Evolutionary conservation across 2,329 filamentous ascomycete species (phyloP), one percentile per base, ranked within the genome.

Genomic region (Penicillium expansum): DNA sequence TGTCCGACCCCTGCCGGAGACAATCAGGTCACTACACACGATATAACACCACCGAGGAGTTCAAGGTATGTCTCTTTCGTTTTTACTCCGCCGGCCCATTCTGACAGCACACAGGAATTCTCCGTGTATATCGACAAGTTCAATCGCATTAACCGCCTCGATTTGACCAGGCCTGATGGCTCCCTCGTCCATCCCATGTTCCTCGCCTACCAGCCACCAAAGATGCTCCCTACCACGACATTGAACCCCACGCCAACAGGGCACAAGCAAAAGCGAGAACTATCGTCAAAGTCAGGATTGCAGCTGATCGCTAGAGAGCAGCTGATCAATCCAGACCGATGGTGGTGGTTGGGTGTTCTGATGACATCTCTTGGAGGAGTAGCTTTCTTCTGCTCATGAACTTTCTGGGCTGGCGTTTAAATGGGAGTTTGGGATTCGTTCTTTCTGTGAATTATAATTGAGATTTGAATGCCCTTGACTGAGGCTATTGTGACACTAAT

Each of bases 151-250:
- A 78, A 77, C 42, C 83, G 87, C 52, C 81, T 91, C 24, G 84
- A 89, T 62, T 79, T 91, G 44, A 86, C 79, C 71, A 72, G 81
- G 64, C 84, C 81, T 64, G 84, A 89, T 68, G 87, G 87, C 56
- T 74, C 83, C 1, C 86, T 85, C 11, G 76, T 89, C 74, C 82
- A 86, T 62, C 87, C 87, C 11, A 80, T 91, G 78, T 90, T 87
- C 71, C 79, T 88, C 44, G 82, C 81, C 61, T 84, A 81, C 68
- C 79, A 74, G 13, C 83, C 86, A 5, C 86, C 87, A 0, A 75
- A 86, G 67, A 90, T 90, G 86, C 81, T 90, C 6, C 87, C 87
- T 2, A 89, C 87, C 3, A 78, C 79, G 11, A 88, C 85, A 0
- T 76, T 90, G 58, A 86, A 89, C 66, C 84, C 86, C 0, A 76